These are phyloP conservation scores for Aspergillus awamori DNA, from an alignment of 2,329 filamentous ascomycete genomes.

Conservation along the genomic window DNA sequence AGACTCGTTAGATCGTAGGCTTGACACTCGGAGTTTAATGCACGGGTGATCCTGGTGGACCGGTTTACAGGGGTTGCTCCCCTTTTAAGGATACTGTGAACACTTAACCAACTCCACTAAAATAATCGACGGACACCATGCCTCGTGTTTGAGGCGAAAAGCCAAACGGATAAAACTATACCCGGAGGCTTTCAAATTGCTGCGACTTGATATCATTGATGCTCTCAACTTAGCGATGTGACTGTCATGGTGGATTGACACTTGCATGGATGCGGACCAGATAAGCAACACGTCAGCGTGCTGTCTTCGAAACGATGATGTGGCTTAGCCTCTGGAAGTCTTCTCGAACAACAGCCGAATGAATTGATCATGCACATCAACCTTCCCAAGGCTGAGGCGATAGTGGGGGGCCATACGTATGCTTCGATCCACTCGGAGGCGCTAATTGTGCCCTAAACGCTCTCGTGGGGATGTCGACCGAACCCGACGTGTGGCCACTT, in stretches of 20 bases:
- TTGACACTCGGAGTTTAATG: too few relatives aligned
- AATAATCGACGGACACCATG: not conserved
- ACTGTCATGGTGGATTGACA: not conserved
- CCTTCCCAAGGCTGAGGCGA: not conserved
- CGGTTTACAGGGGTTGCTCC: not conserved
- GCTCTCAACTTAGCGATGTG: not conserved
- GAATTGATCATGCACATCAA: not conserved
- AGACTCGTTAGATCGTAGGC: too few relatives aligned
- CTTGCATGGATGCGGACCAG: not conserved
- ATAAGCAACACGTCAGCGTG: not conserved
- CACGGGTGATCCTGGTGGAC: too few relatives aligned
- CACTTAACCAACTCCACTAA: not conserved
- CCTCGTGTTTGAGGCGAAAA: not conserved
- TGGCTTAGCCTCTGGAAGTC: not conserved
- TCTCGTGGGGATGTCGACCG: not conserved
- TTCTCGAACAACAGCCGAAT: slow-evolving; percentile 1
- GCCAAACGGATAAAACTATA: not conserved
- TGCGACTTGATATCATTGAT: too few relatives aligned
- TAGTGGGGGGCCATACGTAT: slow-evolving; percentile 5
- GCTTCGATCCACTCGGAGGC: slow-evolving; percentile 7
- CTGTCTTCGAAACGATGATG: not conserved
- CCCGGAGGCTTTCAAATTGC: not conserved
- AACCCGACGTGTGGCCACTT: not conserved
- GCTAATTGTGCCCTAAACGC: slow-evolving; percentile 5
- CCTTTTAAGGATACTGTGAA: not conserved